phyloP scores from a whole-genome alignment of 495 filamentous ascomycete species.

The Penicillium egyptiacum region DNA sequence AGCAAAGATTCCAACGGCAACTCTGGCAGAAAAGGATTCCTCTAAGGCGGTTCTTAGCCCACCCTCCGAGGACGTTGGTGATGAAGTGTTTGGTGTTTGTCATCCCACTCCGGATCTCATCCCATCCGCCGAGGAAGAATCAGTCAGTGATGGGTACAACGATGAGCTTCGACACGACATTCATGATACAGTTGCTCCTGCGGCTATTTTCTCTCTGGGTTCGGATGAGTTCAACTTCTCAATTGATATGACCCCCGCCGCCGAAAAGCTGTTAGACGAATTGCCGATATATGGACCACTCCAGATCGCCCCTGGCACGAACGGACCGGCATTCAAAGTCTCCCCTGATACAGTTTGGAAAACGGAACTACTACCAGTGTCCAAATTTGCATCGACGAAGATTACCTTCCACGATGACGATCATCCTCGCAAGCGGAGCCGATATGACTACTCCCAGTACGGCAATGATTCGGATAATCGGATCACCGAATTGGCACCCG shows the following conservation, averaged over 20 bases:
- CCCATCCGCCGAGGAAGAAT: constrained; percentile 60
- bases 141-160: constrained; percentile 47
- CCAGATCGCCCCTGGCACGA: constrained; percentile 53
- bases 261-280: constrained; percentile 82
- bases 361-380: constrained; percentile 75
- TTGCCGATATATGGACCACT: constrained; percentile 76
- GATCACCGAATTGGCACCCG: constrained; percentile 59
- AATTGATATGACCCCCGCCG: constrained; percentile 69
- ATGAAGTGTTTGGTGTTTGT: constrained; percentile 36
- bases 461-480: constrained; percentile 60
- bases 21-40: constrained; percentile 16
- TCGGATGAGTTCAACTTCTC: constrained; percentile 80
- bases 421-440: constrained; percentile 70
- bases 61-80: constrained; percentile 33
- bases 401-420: constrained; percentile 66
- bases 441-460: constrained; percentile 70
- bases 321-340: constrained; percentile 54
- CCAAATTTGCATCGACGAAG: constrained; percentile 80
- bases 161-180: constrained; percentile 47
- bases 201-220: constrained; percentile 78
- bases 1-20: constrained; percentile 38
- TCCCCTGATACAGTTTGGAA: constrained; percentile 71
- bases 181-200: constrained; percentile 52
- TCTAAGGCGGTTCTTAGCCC: constrained; percentile 25
- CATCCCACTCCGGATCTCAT: constrained; percentile 72